Evolutionary conservation across 2,329 filamentous ascomycete species (phyloP).

Genomic region (Trichothecium roseum): DNA sequence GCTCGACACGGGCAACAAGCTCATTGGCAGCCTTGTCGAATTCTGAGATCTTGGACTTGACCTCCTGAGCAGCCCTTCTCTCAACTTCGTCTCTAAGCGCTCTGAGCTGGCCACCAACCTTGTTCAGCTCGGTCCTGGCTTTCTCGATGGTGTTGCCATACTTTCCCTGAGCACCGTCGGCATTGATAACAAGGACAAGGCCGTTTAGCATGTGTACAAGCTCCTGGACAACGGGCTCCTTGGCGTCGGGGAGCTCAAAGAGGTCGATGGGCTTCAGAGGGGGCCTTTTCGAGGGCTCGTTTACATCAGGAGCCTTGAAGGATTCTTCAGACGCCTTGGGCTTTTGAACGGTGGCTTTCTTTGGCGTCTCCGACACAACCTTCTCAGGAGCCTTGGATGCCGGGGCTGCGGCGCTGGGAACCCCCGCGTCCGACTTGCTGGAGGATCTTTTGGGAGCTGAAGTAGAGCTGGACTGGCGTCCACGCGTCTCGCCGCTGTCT

Average conservation of each 20-base stretch:
- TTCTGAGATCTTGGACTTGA: conserved; percentile 59
- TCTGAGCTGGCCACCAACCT: conserved; percentile 69
- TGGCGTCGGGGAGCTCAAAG: conserved; percentile 61
- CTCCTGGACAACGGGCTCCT: conserved; percentile 84
- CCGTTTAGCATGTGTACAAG: conserved; percentile 93
- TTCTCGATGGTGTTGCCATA: conserved; percentile 72
- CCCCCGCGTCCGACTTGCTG: conserved; percentile 18
- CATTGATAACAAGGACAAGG: conserved; percentile 87
- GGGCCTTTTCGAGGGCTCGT: conserved; percentile 54
- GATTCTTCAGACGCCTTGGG: conserved; percentile 10
- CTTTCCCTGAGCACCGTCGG: conserved; percentile 66
- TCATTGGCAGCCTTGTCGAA: conserved; percentile 84
- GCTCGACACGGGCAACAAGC: conserved; percentile 79
- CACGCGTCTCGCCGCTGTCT: conserved; percentile 43
- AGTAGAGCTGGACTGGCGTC: conserved; percentile 52
- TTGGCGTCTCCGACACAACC: conserved; percentile 14
- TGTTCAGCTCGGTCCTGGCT: conserved; percentile 73
- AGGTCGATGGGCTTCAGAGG: conserved; percentile 66
- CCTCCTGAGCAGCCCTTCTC: conserved; percentile 63
- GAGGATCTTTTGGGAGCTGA: conserved; percentile 16
- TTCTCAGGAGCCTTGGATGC: conserved; percentile 17
- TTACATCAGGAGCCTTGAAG: conserved; percentile 50
- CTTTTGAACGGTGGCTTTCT: conserved; percentile 16
- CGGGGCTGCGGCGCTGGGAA: conserved; percentile 7
- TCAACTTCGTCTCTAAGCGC: conserved; percentile 60